Base-by-base conservation (phyloP, 352 stramenopile species). In the Globisporangium paroecandrum region DNA sequence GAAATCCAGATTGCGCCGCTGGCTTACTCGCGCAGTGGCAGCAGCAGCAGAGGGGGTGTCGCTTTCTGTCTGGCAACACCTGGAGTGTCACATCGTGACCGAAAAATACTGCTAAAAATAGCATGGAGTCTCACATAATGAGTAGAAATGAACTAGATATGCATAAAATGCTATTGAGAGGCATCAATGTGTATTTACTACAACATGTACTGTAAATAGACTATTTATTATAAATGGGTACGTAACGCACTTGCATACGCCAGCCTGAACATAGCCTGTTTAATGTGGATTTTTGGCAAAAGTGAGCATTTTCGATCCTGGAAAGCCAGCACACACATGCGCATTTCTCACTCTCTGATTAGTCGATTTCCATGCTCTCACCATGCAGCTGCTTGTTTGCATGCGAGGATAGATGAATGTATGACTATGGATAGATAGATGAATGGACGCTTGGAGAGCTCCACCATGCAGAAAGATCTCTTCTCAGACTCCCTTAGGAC, bases 1-100 rank as follows among this genome's bases (percentile, higher is more conserved):
- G 38, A 46, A 46, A 22, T 56, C 49, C 49, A 20, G 49, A 56
- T 56, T 29, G 49, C 49, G n/a, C 49, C n/a, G 49, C 49, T 56
- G 2, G 22, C n/a, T 56, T 27, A 18, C 49, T 56, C 20, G 49
- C 22, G 4, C 3, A 18, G 3, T 4, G 3, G 36, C 36, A 49
- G 47, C 6, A 49, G 47, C 6, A 55, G 22, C 49, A 56, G 49
- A 27, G 49, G 47, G 41, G 41, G 41, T n/a, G 41, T 49, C 18
- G 15, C 41, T 20, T 6, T 9, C 13, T 22, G 15, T 49, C 13
- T n/a, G 18, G 41, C 18, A 49, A 49, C 15, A 55, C n/a, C 8
- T 25, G 47, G n/a, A 5, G 22, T 56, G 49, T 56, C 49, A 29
- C 49, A 56, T 56, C n/a, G 49, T 56, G 43, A 51, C 10, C 43